Percentiles rank a stretch among this genome's conserved stretches.
Evolutionary conservation across 2,329 filamentous ascomycete species (phyloP).

Genomic region (Fusarium sp.): DNA sequence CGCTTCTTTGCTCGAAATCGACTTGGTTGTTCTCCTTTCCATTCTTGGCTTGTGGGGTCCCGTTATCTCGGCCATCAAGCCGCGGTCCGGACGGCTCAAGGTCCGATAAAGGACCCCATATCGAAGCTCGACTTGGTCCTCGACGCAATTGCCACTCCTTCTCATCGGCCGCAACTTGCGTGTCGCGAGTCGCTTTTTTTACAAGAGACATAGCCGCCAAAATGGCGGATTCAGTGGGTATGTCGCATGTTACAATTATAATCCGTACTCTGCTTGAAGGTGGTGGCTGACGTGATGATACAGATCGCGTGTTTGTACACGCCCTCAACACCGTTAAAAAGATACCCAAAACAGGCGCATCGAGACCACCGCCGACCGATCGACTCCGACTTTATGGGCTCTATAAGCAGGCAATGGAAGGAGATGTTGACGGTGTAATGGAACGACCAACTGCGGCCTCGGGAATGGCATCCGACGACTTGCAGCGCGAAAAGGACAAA

Average conservation of each 20-base stretch:
- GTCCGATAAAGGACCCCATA: slow-evolving; percentile 44
- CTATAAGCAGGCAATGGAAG: slow-evolving; percentile 99
- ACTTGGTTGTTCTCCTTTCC: slow-evolving; percentile 18
- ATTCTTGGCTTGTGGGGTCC: slow-evolving; percentile 39
- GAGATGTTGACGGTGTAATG: slow-evolving; percentile 95
- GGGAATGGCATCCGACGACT: slow-evolving; percentile 63
- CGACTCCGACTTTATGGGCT: slow-evolving; percentile 94
- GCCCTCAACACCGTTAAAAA: slow-evolving; percentile 99
- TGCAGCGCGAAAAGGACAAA: slow-evolving; percentile 72
- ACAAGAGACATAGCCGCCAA: slow-evolving; percentile 27
- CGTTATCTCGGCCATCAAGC: slow-evolving; percentile 46
- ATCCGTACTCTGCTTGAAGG: not conserved
- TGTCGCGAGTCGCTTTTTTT: slow-evolving; percentile 27
- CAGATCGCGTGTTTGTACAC: slow-evolving; percentile 98
- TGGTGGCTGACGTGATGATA: slow-evolving; percentile 36
- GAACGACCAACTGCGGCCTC: slow-evolving; percentile 74
- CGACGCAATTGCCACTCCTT: slow-evolving; percentile 31
- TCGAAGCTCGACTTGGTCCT: slow-evolving; percentile 31
- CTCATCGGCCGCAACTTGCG: slow-evolving; percentile 29
- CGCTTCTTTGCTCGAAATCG: not conserved
- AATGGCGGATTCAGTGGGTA: slow-evolving; percentile 50
- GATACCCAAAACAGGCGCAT: slow-evolving; percentile 91
- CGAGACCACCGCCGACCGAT: slow-evolving; percentile 85
- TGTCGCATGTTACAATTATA: slow-evolving; percentile 16
- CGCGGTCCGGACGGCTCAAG: slow-evolving; percentile 46